These are phyloP conservation scores for Backusella tuberculispora DNA, from an alignment of 192 early-diverging fungal species.

Conservation along the genomic window DNA sequence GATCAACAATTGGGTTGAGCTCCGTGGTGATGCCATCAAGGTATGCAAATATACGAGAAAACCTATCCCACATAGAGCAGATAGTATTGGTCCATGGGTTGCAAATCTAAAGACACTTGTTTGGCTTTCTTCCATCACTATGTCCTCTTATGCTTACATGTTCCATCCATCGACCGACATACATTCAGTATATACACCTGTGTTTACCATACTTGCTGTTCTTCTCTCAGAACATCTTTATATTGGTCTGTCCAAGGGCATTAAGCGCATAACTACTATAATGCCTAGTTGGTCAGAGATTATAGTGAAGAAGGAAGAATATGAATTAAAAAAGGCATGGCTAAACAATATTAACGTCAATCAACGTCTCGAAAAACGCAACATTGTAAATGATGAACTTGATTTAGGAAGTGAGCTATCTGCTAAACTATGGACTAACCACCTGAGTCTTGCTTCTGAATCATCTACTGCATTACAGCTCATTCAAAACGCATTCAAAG, in stretches of 20 bases:
- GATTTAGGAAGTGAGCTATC: neutral
- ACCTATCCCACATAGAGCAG: conserved; percentile 38
- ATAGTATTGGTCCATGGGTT: conserved; percentile 45
- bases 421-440: conserved; percentile 7
- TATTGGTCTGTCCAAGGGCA: conserved; percentile 18
- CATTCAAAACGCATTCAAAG: conserved; percentile 15
- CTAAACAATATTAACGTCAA: conserved; percentile 22
- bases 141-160: conserved; percentile 56
- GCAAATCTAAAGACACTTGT: conserved; percentile 45
- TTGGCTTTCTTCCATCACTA: conserved; percentile 64
- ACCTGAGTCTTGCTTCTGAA: neutral
- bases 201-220: conserved; percentile 37
- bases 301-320: conserved; percentile 41
- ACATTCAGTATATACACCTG: conserved; percentile 38
- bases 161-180: conserved; percentile 49
- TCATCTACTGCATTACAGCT: neutral
- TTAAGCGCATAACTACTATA: conserved; percentile 23
- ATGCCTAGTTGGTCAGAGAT: conserved; percentile 41
- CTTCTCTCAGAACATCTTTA: conserved; percentile 46
- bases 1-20: conserved; percentile 91
- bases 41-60: conserved; percentile 72
- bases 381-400: neutral
- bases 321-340: conserved; percentile 43
- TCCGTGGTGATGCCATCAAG: conserved; percentile 91
- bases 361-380: neutral